These are phyloP conservation scores for Solanum bulbocastanum DNA, from an alignment of 257 asterid species.

Conservation along the genomic window DNA sequence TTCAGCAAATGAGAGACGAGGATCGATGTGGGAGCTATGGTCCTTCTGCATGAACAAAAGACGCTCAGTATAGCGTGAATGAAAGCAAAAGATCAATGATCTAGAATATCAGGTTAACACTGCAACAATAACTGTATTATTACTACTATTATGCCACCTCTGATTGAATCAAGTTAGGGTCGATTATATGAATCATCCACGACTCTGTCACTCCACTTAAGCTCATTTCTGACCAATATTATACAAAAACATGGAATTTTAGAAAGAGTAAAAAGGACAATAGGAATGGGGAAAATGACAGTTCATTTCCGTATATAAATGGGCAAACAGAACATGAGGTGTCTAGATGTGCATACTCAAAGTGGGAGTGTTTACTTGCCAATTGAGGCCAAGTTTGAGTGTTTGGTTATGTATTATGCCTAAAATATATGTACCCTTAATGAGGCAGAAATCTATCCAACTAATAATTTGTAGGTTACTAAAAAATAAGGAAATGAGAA, in stretches of 20 bases:
- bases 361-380: background rate
- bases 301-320: background rate
- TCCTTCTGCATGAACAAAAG: constrained; percentile 36
- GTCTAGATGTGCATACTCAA: background rate
- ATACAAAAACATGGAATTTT: background rate
- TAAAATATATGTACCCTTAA: background rate
- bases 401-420: background rate
- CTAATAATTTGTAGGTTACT: background rate
- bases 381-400: background rate
- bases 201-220: background rate
- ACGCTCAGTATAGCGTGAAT: background rate
- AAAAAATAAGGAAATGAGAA: background rate
- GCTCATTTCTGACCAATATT: background rate
- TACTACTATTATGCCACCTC: background rate
- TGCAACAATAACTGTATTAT: background rate
- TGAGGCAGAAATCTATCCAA: background rate
- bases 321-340: background rate
- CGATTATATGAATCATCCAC: background rate
- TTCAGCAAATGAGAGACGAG: constrained; percentile 58
- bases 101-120: background rate
- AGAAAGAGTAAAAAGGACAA: background rate
- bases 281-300: background rate
- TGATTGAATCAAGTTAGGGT: background rate
- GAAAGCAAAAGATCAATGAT: background rate
- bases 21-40: constrained; percentile 37